These are phyloP conservation scores for Pneumocystis oryctolagi DNA, from an alignment of 1,139 yeast species.

Conservation along the genomic window DNA sequence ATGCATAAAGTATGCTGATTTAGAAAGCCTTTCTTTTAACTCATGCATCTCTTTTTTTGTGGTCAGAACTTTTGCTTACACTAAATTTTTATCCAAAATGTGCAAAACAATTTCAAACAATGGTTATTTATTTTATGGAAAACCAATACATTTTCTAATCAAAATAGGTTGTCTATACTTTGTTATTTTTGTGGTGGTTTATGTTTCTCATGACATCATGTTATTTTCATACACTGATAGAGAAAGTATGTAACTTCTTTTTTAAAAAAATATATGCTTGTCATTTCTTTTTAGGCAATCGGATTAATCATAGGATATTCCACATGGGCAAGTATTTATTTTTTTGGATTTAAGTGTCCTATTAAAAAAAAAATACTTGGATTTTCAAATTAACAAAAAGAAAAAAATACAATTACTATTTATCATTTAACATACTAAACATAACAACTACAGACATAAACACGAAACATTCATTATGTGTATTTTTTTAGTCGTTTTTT, in stretches of 20 bases:
- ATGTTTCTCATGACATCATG: constrained; percentile 76
- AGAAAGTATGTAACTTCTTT: constrained; percentile 32
- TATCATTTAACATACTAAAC: background rate
- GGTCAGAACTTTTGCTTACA: constrained; percentile 45
- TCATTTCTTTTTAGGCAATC: constrained; percentile 9
- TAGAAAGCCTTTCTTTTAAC: constrained; percentile 37
- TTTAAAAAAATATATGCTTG: background rate
- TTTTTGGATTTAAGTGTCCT: background rate
- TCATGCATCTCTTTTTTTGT: constrained; percentile 53
- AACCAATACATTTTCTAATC: constrained; percentile 18
- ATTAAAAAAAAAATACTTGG: background rate
- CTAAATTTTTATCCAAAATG: constrained; percentile 8
- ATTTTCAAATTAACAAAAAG: background rate
- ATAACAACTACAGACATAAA: background rate
- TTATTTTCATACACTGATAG: constrained; percentile 68
- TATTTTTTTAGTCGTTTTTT: background rate
- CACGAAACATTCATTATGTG: background rate
- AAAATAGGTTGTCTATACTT: constrained; percentile 26
- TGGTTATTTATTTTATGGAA: constrained; percentile 2
- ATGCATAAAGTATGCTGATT: background rate
- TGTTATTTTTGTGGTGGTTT: constrained; percentile 61
- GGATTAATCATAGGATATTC: constrained; percentile 15
- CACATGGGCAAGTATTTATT: constrained; percentile 14
- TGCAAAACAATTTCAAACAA: constrained; percentile 7
- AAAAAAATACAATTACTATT: background rate